Evolutionary conservation across 352 stramenopile species (phyloP), one percentile per base, ranked within the genome.

Genomic region (Phytophthora fragariae): DNA sequence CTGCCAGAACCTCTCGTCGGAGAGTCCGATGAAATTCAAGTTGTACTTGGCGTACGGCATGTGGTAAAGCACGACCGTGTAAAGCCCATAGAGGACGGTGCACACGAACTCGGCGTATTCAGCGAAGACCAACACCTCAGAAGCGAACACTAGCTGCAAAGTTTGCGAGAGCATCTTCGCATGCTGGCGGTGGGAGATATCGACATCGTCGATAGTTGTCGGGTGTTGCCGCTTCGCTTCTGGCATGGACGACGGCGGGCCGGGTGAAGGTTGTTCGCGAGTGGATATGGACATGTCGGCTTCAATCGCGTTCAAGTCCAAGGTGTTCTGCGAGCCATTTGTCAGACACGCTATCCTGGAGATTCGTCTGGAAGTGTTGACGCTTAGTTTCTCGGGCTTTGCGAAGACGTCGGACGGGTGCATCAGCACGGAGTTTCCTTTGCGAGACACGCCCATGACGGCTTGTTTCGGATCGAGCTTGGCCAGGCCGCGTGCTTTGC

Each of bases 91-190:
- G n/a, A 75, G 31, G 10, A 60, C 62, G 3, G 72, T 64, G 33
- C 74, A 72, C 37, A 70, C 65, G 11, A 59, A 79, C 55, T 80
- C 76, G n/a, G 73, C 57, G 57, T 80, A 83, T 63, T 83, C 76
- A 24, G 61, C 61, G 27, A 83, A 65, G 21, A 72, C 29, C 7
- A 75, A 46, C 21, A 70, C 63, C 39, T 83, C 76, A 9, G 68
- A 65, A 2, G 50, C 54, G 46, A 73, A 83, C 8, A 83, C 46
- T 6, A 83, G 46, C 33, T 73, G 70, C 7, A 77, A 39, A 7
- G 50, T 56, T 29, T 76, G 50, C 5, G 67, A 62, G 8, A 75
- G 66, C n/a, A 68, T 24, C 62, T 71, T 67, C 17, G 62, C 62
- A 24, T 72, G 50, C 12, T 76, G 57, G 17, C 68, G 68, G 50